Percentiles rank a stretch among this genome's conserved stretches.
These are phyloP conservation scores for Hura crepitans DNA, from an alignment of 441 rosid species.

Conservation along the genomic window DNA sequence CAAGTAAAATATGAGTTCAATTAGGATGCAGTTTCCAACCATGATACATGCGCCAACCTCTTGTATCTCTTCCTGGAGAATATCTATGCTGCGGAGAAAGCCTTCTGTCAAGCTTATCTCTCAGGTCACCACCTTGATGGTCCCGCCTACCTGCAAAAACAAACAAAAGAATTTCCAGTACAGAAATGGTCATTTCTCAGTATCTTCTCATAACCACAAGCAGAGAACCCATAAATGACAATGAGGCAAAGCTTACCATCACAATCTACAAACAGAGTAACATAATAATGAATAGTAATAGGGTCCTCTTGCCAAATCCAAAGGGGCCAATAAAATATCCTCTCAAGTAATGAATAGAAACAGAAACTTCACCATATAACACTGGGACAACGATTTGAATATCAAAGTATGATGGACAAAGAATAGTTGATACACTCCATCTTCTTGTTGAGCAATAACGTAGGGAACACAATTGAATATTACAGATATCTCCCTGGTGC, in stretches of 20 bases:
- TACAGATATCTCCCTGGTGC: slow-evolving; percentile 34
- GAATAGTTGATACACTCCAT: slow-evolving; percentile 34
- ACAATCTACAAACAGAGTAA: slow-evolving; percentile 43
- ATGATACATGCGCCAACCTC: slow-evolving; percentile 36
- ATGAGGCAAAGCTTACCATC: slow-evolving; percentile 48
- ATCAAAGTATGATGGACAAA: slow-evolving; percentile 35
- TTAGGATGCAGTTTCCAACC: slow-evolving; percentile 42
- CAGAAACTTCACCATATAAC: slow-evolving; percentile 40
- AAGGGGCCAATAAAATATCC: slow-evolving; percentile 42
- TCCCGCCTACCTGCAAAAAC: slow-evolving; percentile 52
- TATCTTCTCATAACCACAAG: slow-evolving; percentile 29
- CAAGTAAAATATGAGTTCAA: not conserved
- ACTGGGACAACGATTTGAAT: slow-evolving; percentile 34
- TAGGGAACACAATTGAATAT: slow-evolving; percentile 32
- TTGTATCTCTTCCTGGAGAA: slow-evolving; percentile 53
- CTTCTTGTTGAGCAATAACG: slow-evolving; percentile 46
- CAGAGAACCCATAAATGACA: slow-evolving; percentile 25
- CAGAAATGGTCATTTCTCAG: slow-evolving; percentile 22
- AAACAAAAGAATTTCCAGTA: slow-evolving; percentile 27
- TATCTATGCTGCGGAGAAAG: slow-evolving; percentile 54
- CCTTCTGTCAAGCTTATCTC: slow-evolving; percentile 75
- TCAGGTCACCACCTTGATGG: slow-evolving; percentile 61
- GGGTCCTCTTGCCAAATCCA: slow-evolving; percentile 57
- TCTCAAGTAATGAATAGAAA: slow-evolving; percentile 42
- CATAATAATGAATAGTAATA: slow-evolving; percentile 45